Conservation (phyloP, 1,139 yeast species). For the Saccharomyces pastorianus region DNA sequence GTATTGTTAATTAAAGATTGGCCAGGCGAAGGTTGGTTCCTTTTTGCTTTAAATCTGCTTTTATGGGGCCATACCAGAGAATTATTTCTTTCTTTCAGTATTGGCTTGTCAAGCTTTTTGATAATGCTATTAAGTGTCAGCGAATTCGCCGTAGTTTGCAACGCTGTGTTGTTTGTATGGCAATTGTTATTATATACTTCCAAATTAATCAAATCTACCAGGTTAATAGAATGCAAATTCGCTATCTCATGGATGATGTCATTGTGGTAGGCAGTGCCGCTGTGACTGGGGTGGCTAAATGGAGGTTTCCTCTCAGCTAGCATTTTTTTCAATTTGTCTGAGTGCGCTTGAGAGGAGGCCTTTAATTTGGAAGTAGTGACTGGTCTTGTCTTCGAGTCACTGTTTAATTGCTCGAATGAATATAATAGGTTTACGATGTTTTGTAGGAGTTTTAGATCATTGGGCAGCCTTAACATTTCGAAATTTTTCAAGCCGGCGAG, state of each 20-base stretch:
- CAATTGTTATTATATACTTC: neutral
- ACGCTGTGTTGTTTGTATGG: slow-evolving; percentile 3
- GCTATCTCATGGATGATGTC: neutral
- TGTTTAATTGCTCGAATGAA: neutral
- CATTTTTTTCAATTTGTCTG: neutral
- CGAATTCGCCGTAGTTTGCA: slow-evolving; percentile 9
- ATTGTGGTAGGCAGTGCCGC: neutral
- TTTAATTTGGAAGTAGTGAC: neutral
- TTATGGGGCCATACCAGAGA: slow-evolving; percentile 22
- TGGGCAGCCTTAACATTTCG: slow-evolving; percentile 19
- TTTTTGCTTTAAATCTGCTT: neutral
- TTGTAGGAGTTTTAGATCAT: slow-evolving; percentile 10
- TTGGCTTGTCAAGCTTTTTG: slow-evolving; percentile 19
- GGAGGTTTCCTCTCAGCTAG: neutral
- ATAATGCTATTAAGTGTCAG: slow-evolving; percentile 17
- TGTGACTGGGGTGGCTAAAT: neutral
- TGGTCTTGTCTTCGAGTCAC: neutral
- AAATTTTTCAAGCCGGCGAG: slow-evolving; percentile 14
- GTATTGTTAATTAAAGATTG: neutral
- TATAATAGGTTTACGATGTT: neutral
- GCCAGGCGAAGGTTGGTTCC: neutral
- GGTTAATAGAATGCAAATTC: neutral
- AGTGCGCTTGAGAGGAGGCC: neutral
- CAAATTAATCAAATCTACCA: neutral
- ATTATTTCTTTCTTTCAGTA: slow-evolving; percentile 17